phyloP scores from a whole-genome alignment of 257 asterid species.

The Rauvolfia tetraphylla region DNA sequence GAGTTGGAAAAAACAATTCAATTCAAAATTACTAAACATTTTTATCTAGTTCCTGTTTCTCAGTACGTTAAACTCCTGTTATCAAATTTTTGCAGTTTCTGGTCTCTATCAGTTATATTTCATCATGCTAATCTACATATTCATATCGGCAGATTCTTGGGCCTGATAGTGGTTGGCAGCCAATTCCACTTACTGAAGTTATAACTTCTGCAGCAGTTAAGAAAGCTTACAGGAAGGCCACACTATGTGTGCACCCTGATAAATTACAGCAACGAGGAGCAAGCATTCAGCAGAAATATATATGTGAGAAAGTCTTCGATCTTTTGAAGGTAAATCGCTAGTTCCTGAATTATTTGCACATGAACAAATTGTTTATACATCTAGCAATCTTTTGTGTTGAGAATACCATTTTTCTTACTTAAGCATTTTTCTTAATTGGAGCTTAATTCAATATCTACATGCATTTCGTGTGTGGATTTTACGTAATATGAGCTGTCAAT shows the following conservation, averaged over 20 bases:
- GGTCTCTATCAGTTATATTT: not conserved
- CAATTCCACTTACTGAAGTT: conserved; percentile 82
- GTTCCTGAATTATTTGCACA: not conserved
- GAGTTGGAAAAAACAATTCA: not conserved
- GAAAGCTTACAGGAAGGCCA: conserved; percentile 87
- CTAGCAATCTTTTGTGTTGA: not conserved
- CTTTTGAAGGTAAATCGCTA: conserved; percentile 69
- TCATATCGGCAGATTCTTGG: conserved; percentile 74
- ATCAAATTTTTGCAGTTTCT: too few species aligned
- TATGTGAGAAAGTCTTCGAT: conserved; percentile 94
- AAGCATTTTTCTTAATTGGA: not conserved
- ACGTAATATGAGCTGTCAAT: not conserved
- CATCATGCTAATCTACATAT: not conserved
- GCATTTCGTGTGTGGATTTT: not conserved
- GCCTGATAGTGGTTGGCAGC: conserved; percentile 90
- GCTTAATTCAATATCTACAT: not conserved
- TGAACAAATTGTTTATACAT: not conserved
- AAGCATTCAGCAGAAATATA: conserved; percentile 80
- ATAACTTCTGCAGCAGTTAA: conserved; percentile 83
- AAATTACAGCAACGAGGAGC: conserved; percentile 98
- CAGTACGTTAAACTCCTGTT: too few species aligned
- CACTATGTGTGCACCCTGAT: conserved; percentile 94
- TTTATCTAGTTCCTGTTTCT: too few species aligned
- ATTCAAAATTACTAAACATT: not conserved
- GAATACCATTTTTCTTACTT: too few species aligned